Conservation (phyloP, 2,329 filamentous ascomycete genomes). For the Cryphonectria nitschkei region DNA sequence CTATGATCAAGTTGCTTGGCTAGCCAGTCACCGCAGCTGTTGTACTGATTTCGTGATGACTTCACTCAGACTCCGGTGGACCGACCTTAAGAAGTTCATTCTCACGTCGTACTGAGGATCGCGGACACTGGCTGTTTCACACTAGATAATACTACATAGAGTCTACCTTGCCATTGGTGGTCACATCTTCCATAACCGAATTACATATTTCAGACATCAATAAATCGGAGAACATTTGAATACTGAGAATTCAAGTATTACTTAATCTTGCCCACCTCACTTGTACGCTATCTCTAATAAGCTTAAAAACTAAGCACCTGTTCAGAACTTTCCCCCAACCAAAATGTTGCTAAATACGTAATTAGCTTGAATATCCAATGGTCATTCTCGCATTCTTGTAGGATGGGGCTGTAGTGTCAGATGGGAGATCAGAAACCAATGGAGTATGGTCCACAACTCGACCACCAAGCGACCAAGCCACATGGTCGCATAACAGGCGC, state of each 20-base stretch:
- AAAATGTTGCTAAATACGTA: too few species aligned
- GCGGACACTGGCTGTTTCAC: not conserved
- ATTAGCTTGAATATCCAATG: not conserved
- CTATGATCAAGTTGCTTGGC: too few species aligned
- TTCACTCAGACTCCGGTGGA: not conserved
- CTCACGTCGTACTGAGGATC: not conserved
- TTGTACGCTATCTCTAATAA: not conserved
- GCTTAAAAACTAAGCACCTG: not conserved
- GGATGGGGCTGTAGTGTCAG: not conserved
- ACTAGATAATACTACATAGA: not conserved
- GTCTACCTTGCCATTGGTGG: too few species aligned
- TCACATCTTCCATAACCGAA: too few species aligned
- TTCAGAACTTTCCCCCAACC: not conserved
- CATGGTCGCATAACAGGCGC: not conserved
- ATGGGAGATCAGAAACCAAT: not conserved
- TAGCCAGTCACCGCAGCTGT: too few species aligned
- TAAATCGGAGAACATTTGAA: too few species aligned
- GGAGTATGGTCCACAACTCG: not conserved
- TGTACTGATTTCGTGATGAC: not conserved
- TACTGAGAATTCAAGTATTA: too few species aligned
- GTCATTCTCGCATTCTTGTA: not conserved
- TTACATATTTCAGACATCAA: too few species aligned
- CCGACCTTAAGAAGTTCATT: not conserved
- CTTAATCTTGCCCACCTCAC: not conserved
- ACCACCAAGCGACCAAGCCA: not conserved